Evolutionary conservation across 108 stramenopile species (phyloP).

Genomic region (Cyclotella baltica): DNA sequence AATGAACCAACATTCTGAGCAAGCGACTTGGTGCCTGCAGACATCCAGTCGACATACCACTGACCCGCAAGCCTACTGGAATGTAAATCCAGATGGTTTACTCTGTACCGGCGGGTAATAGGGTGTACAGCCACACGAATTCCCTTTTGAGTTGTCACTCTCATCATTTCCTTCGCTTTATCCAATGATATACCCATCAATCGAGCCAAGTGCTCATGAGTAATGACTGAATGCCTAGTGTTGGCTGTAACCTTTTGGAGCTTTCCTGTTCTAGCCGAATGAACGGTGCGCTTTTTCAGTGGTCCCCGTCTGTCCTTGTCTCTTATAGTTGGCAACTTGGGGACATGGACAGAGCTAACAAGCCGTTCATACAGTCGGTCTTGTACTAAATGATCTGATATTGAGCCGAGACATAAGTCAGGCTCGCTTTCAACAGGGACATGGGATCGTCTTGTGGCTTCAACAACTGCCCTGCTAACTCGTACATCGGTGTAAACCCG

Average conservation of each 20-base stretch:
- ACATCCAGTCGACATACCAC: too few species aligned
- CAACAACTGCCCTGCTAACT: too few species aligned
- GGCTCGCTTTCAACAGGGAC: too few species aligned
- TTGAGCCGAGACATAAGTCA: too few species aligned
- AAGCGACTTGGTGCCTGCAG: too few species aligned
- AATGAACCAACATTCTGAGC: too few species aligned
- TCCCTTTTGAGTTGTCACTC: conserved; percentile 51
- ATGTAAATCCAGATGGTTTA: conserved; percentile 37
- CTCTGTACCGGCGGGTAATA: conserved; percentile 22
- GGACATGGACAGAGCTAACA: neutral
- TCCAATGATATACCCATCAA: conserved; percentile 26
- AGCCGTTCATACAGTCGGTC: too few species aligned
- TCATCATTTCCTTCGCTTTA: conserved; percentile 29
- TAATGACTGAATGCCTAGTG: conserved; percentile 23
- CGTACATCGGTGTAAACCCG: too few species aligned
- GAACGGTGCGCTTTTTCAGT: too few species aligned
- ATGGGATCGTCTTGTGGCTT: neutral
- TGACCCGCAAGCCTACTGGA: neutral
- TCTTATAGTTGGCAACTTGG: neutral
- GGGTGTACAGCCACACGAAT: too few species aligned
- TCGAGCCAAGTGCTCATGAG: conserved; percentile 27
- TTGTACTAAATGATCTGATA: too few species aligned
- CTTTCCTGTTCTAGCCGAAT: neutral
- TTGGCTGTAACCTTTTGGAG: neutral
- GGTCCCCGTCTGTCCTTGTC: too few species aligned